Base-by-base conservation (phyloP, 441 rosid species). In the Erodium chrysanthum region DNA sequence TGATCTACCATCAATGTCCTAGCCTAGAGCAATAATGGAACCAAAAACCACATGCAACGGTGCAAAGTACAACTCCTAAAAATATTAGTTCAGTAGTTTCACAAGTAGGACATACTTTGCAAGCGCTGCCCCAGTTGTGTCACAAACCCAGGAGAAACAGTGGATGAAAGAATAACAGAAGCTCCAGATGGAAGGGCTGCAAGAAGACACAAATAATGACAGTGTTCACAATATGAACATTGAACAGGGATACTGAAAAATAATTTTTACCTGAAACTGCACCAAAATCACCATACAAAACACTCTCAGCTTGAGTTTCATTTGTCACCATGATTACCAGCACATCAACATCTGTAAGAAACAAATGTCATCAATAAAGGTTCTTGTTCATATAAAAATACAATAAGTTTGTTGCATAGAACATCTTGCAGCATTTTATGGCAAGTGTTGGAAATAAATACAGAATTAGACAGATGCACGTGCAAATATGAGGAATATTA, bases 301-400 rank as follows among this genome's bases (percentile, higher is more conserved):
- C 93, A 77, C 81, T 79, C 74, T 91, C 97, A 52, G 88, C 98
- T 82, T 91, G 98, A 74, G 78, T 78, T 83, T 93, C 97, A 74
- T 91, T 93, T 70, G 97, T 85, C 70, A 93, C 98, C 97, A 93
- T 93, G 78, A 93, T 70, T 63, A 93, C 82, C 66, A 93, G 89
- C 76, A 91, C 83, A 79, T 91, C 92, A 65, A 85, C 91, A 79
- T 85, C 98, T 93, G 84, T 54, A 74, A 60, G 67, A 70, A 52
- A 70, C 72, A 71, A 8, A 63, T 50, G 48, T 74, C 54, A 54
- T 8, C 74, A 23, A 62, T 66, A 61, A 14, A 68, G 56, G 22
- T 27, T 29, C 65, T 50, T 54, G 12, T 52, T 29, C 31, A 56
- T 20, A 8, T 56, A 18, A 18, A 10, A 8, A 56, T 7, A 54